phyloP scores from a whole-genome alignment of 2,329 filamentous ascomycete genomes.

The Akanthomyces lecanii region DNA sequence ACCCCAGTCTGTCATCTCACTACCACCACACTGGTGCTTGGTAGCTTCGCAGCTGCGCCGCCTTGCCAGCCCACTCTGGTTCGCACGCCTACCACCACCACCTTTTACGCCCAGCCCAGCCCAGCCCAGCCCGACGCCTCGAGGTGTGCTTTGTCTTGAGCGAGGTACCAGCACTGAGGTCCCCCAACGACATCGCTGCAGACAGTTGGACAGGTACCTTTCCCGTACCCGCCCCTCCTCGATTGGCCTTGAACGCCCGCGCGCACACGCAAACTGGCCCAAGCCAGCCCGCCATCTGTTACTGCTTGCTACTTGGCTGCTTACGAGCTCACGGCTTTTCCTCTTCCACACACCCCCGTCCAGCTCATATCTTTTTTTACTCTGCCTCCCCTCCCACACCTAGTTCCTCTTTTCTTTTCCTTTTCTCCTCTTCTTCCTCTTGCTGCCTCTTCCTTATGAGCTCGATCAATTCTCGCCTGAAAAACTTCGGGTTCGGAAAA shows the following conservation, averaged over 20 bases:
- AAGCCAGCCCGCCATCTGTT: not conserved
- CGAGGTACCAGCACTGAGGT: not conserved
- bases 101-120: not conserved
- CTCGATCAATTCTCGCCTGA: constrained; percentile 76
- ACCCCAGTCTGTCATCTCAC: no score
- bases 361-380: not conserved
- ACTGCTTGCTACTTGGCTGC: not conserved
- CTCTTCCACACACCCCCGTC: constrained; percentile 11
- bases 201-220: no score
- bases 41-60: not conserved
- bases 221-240: not conserved
- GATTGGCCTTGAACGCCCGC: no score
- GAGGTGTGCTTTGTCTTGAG: not conserved
- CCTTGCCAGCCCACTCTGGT: constrained; percentile 9
- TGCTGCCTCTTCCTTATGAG: constrained; percentile 51
- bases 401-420: constrained; percentile 16
- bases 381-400: constrained; percentile 19
- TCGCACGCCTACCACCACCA: not conserved
- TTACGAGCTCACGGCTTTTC: constrained; percentile 15
- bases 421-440: constrained; percentile 23
- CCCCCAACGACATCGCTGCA: not conserved
- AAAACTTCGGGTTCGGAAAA: constrained; percentile 77
- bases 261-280: not conserved
- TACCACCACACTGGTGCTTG: not conserved
- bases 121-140: not conserved